phyloP scores from a whole-genome alignment of 768 basidiomycete species.

The Russula sp. region DNA sequence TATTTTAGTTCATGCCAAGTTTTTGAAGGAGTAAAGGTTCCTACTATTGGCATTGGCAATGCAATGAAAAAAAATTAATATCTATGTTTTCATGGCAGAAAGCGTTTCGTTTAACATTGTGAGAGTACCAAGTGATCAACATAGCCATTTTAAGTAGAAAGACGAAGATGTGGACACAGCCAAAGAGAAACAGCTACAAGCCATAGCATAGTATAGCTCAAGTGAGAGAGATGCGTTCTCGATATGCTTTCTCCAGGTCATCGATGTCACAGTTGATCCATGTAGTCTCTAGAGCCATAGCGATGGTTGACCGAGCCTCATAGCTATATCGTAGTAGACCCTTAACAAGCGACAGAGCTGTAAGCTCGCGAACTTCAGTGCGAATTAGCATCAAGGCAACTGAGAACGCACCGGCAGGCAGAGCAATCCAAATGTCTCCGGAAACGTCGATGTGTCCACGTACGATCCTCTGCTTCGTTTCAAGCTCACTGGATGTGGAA shows the following conservation, averaged over 20 bases:
- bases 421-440: constrained; percentile 43
- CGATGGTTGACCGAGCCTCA: constrained; percentile 53
- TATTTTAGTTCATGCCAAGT: constrained; percentile 74
- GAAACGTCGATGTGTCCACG: constrained; percentile 39
- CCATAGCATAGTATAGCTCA: neutral
- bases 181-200: neutral
- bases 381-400: neutral
- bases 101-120: neutral
- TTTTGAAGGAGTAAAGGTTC: constrained; percentile 59
- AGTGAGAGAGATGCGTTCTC: constrained; percentile 37
- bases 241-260: constrained; percentile 56
- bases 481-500: constrained; percentile 44
- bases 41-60: neutral
- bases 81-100: neutral
- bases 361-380: neutral
- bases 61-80: neutral
- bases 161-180: neutral
- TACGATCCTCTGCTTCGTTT: constrained; percentile 64
- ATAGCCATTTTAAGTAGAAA: constrained; percentile 3
- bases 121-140: constrained; percentile 13
- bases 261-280: constrained; percentile 64
- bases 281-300: constrained; percentile 46
- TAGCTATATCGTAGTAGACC: constrained; percentile 56
- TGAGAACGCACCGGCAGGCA: constrained; percentile 49
- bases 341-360: constrained; percentile 53